A percentile compares a stretch with the other conserved stretches of the same genome.
Conservation (phyloP, 129 eudicot genomes). For the Tanacetum coccineum region DNA sequence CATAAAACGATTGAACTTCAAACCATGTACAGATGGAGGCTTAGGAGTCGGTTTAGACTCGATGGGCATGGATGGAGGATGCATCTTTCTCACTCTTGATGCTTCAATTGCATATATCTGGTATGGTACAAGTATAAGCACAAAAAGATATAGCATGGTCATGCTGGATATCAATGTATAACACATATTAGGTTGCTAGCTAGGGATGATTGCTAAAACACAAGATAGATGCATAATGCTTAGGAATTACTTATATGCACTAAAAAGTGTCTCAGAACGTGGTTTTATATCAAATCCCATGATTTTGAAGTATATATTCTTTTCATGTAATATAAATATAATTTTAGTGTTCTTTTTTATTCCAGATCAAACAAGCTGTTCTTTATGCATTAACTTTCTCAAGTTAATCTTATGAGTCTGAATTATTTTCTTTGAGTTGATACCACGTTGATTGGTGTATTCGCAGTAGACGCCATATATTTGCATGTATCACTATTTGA, state of each 20-base stretch:
- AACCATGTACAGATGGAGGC: background rate
- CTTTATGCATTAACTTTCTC: background rate
- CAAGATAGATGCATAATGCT: too few species aligned
- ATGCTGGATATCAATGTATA: background rate
- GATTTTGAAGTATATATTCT: background rate
- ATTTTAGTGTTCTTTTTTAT: background rate
- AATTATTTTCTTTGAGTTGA: too few species aligned
- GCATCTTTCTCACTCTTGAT: slow-evolving; percentile 8
- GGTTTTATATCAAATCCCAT: background rate
- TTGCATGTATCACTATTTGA: too few species aligned
- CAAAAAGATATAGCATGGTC: slow-evolving; percentile 4
- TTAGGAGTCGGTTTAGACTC: background rate
- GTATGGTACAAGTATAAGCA: slow-evolving; percentile 9
- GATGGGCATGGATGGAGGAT: slow-evolving; percentile 4
- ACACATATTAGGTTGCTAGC: background rate
- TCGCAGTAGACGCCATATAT: too few species aligned
- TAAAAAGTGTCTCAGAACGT: background rate
- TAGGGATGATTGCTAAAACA: too few species aligned
- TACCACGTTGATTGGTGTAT: too few species aligned
- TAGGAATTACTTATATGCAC: background rate
- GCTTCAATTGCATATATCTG: background rate
- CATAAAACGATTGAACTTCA: slow-evolving; percentile 17
- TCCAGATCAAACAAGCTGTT: background rate
- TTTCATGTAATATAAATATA: background rate
- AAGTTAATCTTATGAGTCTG: background rate